Conservation (phyloP, 176 grass and related monocot genomes). For the Alopecurus myosuroides region DNA sequence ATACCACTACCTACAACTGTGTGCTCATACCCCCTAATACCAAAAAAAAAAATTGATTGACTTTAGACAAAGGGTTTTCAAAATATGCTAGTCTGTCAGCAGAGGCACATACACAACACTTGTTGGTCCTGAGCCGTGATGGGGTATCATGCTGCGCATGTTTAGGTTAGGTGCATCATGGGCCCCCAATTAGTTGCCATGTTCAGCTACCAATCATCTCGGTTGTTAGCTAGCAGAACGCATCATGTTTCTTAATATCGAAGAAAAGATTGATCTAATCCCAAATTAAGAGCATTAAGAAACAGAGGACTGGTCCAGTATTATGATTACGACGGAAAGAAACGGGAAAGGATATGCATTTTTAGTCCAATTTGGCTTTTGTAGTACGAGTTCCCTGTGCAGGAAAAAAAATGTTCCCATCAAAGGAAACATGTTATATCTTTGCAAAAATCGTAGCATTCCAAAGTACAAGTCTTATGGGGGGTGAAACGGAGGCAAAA, state of each 20-base stretch:
- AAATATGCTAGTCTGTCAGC: neutral
- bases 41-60: neutral
- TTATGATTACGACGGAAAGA: neutral
- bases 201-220: slow-evolving; percentile 4
- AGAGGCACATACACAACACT: neutral
- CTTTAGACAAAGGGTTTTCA: neutral
- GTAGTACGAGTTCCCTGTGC: neutral
- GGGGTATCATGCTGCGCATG: neutral
- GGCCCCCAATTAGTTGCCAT: slow-evolving; percentile 12
- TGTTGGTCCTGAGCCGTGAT: neutral
- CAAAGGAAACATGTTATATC: neutral
- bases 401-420: neutral
- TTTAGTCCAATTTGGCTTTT: neutral
- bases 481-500: too few species aligned
- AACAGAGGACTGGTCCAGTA: neutral
- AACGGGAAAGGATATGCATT: neutral
- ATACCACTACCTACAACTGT: slow-evolving; percentile 1
- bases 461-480: too few species aligned
- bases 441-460: neutral
- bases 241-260: slow-evolving; percentile 18
- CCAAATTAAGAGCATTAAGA: neutral
- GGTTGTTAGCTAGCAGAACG: slow-evolving; percentile 15
- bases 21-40: neutral
- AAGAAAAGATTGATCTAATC: slow-evolving; percentile 19
- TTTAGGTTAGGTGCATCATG: slow-evolving; percentile 6